Evolutionary conservation across 176 grass and related monocot species (phyloP), one percentile per base, ranked within the genome.

Genomic region (Saccharum officinarum): DNA sequence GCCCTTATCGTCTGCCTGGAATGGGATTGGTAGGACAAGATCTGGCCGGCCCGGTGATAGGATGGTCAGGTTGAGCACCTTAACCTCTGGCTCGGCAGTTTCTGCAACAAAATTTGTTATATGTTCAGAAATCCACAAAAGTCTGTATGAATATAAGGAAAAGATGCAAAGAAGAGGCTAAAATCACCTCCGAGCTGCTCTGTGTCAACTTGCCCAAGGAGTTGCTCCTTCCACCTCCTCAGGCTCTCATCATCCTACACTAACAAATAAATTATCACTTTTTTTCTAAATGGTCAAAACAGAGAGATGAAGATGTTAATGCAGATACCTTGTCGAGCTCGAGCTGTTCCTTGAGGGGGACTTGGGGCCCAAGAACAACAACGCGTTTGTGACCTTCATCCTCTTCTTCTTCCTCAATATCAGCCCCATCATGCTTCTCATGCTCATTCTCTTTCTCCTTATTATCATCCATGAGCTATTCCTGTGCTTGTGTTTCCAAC

Each of bases 191-290:
- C 94, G 45, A 97, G 92, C 71, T 94, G 67, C 50, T 84, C 78
- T 18, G 91, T 87, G 76, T 97, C 94, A 6, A 97, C 94, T 63
- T 86, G 90, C 46, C 92, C 94, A 41, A 97, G 94, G 62, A 97
- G 94, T 25, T 93, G 85, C 77, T 97, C 92, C 83, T 97, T 97
- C 94, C 94, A 97, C 92, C 90, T 94, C 80, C 90, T 90, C 68
- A 94, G 82, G 61, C 94, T 97, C 76, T 97, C 94, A 42, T 97
- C 94, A 87, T 97, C 94, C 94, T 97, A 28, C 23, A 52, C 0
- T n/a, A 60, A 28, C 59, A 39, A 0, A 23, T 40, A 60, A 23
- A 16, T 50, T 2, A 57, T 84, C 40, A 3, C 3, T 60, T 60
- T 36, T 1, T 14, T 33, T 0, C 20, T 44, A 10, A 30, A 11